Evolutionary conservation across 2,329 filamentous ascomycete genomes (phyloP), one percentile per base, ranked within the genome.

Genomic region (Tothia fuscella): DNA sequence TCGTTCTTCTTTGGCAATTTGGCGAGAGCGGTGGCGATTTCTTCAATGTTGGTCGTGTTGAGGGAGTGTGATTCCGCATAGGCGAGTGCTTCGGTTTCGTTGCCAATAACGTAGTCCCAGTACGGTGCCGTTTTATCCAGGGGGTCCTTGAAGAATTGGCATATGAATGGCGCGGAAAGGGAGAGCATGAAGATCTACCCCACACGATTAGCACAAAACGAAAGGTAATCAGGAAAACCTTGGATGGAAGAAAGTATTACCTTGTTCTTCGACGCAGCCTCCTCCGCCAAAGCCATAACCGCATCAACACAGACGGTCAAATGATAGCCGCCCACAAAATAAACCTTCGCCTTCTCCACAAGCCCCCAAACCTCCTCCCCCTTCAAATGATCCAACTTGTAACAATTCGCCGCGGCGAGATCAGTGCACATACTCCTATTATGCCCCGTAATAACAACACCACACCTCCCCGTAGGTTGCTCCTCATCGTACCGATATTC

Each of bases 141-240:
- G 50, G 78, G 82, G 38, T 95, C 88, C 73, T 95, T 95, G 81
- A 96, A 98, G 75, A 95, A 94, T 60, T 93, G 82, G 29, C 82
- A 71, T 57, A 98, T 94, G 72, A 98, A 98, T 46, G 91, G 91
- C 6, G 91, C 91, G 39, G 86, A 91, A 47, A 98, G 77, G 52
- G 87, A 93, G 53, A 98, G 78, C 54, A 88, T 77, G 63, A 96
- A 93, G 48, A 72, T 59, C 72, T n/a, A n/a, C 75, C 46, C n/a
- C n/a, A n/a, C n/a, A n/a, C n/a, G n/a, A n/a, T n/a, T n/a, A n/a
- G n/a, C n/a, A n/a, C n/a, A 24, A 38, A 24, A 31, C 29, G 44
- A 37, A 38, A 6, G 21, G 14, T 10, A 14, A 6, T 20, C 20
- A 38, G n/a, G 31, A 14, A 16, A 31, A 13, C 26, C 17, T n/a